phyloP scores from a whole-genome alignment of 148 eudicot species.

The Silene conica region DNA sequence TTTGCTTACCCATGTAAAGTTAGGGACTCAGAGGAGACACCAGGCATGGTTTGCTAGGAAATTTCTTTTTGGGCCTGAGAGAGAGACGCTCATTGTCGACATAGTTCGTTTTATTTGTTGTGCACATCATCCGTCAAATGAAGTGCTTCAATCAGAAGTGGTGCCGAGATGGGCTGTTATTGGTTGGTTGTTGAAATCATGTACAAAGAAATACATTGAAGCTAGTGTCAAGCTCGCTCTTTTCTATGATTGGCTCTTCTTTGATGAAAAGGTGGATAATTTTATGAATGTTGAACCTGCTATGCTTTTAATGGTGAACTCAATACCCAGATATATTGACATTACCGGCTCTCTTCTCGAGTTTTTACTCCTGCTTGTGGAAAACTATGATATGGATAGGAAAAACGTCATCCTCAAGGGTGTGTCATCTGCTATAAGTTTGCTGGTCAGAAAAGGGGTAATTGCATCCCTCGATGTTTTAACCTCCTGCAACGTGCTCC shows the following conservation, averaged over 20 bases:
- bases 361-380: constrained; percentile 57
- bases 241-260: constrained; percentile 96
- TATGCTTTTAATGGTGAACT: constrained; percentile 65
- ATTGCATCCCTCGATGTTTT: constrained; percentile 60
- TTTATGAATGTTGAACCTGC: constrained; percentile 88
- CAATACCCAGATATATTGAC: constrained; percentile 60
- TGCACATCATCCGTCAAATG: constrained; percentile 78
- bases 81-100: constrained; percentile 57
- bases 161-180: constrained; percentile 91
- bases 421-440: constrained; percentile 46
- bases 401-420: constrained; percentile 42
- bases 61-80: constrained; percentile 53
- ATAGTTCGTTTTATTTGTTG: constrained; percentile 85
- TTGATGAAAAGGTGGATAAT: constrained; percentile 60
- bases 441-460: constrained; percentile 59
- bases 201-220: constrained; percentile 57
- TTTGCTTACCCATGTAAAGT: constrained; percentile 70
- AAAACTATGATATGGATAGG: constrained; percentile 73
- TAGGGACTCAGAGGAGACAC: constrained; percentile 67
- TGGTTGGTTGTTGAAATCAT: constrained; percentile 68
- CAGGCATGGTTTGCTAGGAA: constrained; percentile 78
- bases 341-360: constrained; percentile 75
- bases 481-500: constrained; percentile 42
- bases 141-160: constrained; percentile 59
- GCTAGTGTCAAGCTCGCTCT: constrained; percentile 71